Conservation (phyloP, 108 stramenopile species). For the Cylindrotheca closterium region DNA sequence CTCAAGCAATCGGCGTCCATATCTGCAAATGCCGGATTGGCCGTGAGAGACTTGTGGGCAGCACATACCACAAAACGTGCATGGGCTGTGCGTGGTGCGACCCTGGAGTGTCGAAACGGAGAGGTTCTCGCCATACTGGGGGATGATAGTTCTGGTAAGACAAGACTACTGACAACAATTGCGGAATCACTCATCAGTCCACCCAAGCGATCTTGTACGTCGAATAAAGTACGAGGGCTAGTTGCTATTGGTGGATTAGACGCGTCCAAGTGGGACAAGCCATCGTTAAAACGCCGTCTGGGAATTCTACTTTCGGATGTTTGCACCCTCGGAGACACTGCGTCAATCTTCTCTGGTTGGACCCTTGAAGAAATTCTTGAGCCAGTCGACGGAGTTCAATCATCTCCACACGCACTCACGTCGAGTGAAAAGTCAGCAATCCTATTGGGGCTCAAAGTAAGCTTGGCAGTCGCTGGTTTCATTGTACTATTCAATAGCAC, state of each 20-base stretch:
- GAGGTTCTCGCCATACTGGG: constrained; percentile 78
- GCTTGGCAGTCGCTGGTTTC: constrained; percentile 1
- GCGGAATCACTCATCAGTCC: constrained; percentile 69
- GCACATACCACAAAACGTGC: constrained; percentile 70
- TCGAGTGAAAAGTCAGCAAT: constrained; percentile 61
- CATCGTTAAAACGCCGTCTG: constrained; percentile 59
- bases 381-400: constrained; percentile 39
- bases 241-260: constrained; percentile 72
- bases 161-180: constrained; percentile 72
- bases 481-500: background rate
- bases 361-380: constrained; percentile 85
- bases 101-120: constrained; percentile 63
- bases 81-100: constrained; percentile 85
- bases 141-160: constrained; percentile 75
- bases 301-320: constrained; percentile 80
- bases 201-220: constrained; percentile 58
- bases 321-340: constrained; percentile 56
- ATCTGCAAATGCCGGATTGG: constrained; percentile 65
- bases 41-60: constrained; percentile 81
- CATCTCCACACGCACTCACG: constrained; percentile 17
- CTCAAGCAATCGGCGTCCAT: constrained; percentile 54
- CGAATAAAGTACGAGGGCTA: constrained; percentile 68
- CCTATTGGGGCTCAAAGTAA: constrained; percentile 63
- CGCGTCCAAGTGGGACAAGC: constrained; percentile 70
- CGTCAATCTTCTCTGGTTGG: constrained; percentile 63